Conservation (phyloP, 306 rosid genomes). For the Leucaena leucocephala region DNA sequence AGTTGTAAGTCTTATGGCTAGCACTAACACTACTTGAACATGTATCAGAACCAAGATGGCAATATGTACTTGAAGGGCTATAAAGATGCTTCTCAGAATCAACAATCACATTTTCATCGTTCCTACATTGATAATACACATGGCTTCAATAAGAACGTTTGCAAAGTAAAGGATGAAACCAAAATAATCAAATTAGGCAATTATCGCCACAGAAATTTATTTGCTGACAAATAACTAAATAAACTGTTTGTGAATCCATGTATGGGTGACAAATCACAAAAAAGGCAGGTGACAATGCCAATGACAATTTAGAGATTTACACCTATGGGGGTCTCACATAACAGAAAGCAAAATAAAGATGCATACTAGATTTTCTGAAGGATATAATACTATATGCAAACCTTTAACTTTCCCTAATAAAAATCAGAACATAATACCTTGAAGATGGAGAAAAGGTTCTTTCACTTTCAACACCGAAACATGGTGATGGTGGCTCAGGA, state of each 20-base stretch:
- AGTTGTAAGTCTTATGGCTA: conserved; percentile 61
- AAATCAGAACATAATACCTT: conserved; percentile 52
- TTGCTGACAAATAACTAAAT: conserved; percentile 23
- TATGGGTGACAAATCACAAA: conserved; percentile 19
- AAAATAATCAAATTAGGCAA: conserved; percentile 26
- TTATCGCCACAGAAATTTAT: not conserved
- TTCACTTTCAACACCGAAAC: conserved; percentile 59
- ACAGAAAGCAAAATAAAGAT: conserved; percentile 6
- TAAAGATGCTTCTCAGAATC: conserved; percentile 68
- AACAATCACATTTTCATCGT: conserved; percentile 74
- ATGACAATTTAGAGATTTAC: not conserved
- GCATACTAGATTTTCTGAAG: not conserved
- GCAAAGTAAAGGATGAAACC: not conserved
- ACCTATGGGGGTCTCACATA: not conserved
- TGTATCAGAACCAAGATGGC: conserved; percentile 64
- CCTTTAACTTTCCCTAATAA: conserved; percentile 17
- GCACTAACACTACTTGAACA: conserved; percentile 81
- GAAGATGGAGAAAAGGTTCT: conserved; percentile 51
- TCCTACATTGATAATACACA: conserved; percentile 58
- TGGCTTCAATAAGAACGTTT: conserved; percentile 15
- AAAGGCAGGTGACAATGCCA: conserved; percentile 20
- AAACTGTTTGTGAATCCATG: conserved; percentile 2
- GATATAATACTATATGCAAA: conserved; percentile 9
- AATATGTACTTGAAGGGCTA: conserved; percentile 77
- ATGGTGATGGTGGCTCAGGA: conserved; percentile 76